phyloP scores from a whole-genome alignment of 169 alveolate species.

The Miamiensis avidus region DNA sequence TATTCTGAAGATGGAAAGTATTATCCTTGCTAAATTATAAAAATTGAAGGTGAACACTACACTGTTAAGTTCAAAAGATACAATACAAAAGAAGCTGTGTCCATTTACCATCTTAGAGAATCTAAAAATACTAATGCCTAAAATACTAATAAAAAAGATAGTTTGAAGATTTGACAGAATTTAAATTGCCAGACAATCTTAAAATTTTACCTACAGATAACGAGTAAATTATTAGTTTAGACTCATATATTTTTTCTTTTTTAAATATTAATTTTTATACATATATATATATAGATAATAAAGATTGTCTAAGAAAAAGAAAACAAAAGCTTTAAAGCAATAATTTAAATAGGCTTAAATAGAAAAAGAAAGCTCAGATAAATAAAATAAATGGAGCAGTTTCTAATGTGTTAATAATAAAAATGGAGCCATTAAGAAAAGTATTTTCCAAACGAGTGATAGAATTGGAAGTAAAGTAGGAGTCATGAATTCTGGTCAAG shows the following conservation, averaged over 20 bases:
- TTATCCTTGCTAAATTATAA: conserved; percentile 61
- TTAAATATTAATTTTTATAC: too few species aligned
- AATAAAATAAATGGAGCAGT: conserved; percentile 46
- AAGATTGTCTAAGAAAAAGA: conserved; percentile 55
- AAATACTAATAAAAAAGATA: conserved; percentile 32
- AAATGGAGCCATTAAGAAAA: neutral
- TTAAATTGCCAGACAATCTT: conserved; percentile 41
- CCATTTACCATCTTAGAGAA: conserved; percentile 50
- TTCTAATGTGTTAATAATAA: conserved; percentile 31
- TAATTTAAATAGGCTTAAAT: conserved; percentile 42
- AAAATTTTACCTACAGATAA: conserved; percentile 36
- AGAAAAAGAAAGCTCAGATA: conserved; percentile 34
- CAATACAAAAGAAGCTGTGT: conserved; percentile 47
- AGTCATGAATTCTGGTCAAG: conserved; percentile 51
- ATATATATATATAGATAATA: neutral
- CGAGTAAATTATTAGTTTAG: conserved; percentile 19
- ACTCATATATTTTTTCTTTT: too few species aligned
- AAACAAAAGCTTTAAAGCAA: conserved; percentile 60
- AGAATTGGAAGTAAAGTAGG: conserved; percentile 59
- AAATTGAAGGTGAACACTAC: conserved; percentile 40
- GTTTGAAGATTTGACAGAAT: conserved; percentile 47
- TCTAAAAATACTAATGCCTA: conserved; percentile 36
- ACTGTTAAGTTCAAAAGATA: conserved; percentile 53
- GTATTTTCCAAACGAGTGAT: conserved; percentile 58
- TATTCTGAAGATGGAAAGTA: conserved; percentile 63